phyloP scores from a whole-genome alignment of 148 eudicot genomes.

The Nyssa sinensis region DNA sequence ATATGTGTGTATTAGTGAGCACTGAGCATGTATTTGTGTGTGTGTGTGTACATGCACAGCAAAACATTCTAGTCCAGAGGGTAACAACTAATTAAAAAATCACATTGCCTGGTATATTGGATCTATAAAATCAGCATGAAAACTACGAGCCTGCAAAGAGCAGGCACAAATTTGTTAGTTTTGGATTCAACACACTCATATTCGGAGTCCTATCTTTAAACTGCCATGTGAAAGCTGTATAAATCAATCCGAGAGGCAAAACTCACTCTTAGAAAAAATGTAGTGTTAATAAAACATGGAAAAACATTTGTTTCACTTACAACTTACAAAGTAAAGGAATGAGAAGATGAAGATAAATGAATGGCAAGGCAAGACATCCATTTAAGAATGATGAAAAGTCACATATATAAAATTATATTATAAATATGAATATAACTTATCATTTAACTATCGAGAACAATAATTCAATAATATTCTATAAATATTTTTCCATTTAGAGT shows the following conservation, averaged over 20 bases:
- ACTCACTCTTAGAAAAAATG: no score
- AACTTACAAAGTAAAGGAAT: no score
- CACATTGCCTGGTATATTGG: slow-evolving; percentile 89
- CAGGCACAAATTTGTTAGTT: background rate
- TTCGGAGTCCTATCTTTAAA: background rate
- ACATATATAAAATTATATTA: no score
- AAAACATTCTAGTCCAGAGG: background rate
- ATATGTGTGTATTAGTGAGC: background rate
- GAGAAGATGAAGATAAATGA: no score
- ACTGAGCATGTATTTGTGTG: background rate
- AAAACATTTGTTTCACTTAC: no score
- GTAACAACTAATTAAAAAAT: background rate
- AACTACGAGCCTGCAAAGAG: slow-evolving; percentile 68
- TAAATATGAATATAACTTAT: no score
- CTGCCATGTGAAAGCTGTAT: background rate
- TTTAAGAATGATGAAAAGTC: no score
- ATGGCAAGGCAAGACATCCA: no score
- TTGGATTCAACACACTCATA: background rate
- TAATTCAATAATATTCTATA: no score
- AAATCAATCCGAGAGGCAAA: background rate
- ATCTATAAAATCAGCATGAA: slow-evolving; percentile 63
- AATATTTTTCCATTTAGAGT: no score
- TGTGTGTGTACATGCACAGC: background rate
- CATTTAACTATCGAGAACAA: no score
- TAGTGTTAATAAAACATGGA: no score